Conservation (phyloP, 768 basidiomycete species). For the Tylopilus balloui region DNA sequence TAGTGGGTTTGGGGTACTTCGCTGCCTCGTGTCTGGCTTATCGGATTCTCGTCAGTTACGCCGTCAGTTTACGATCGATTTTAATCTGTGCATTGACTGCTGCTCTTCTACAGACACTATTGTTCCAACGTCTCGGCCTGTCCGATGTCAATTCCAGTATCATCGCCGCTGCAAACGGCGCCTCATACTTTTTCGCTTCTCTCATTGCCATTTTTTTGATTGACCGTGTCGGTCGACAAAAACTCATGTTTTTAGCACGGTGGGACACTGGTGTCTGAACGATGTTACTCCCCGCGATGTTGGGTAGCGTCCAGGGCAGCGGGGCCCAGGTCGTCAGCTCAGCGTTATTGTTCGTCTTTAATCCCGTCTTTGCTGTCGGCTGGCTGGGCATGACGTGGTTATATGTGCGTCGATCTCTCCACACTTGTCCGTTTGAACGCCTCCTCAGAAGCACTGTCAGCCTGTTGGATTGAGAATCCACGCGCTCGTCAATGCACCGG, state of each 20-base stretch:
- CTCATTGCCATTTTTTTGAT: slow-evolving; percentile 67
- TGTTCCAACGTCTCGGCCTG: slow-evolving; percentile 58
- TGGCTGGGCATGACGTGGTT: slow-evolving; percentile 74
- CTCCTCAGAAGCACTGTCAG: slow-evolving; percentile 24
- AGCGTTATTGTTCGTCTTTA: slow-evolving; percentile 63
- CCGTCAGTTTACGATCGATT: slow-evolving; percentile 21
- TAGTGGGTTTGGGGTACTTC: slow-evolving; percentile 40
- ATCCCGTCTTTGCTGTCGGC: slow-evolving; percentile 64
- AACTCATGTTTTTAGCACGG: slow-evolving; percentile 68
- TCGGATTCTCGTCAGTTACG: slow-evolving; percentile 20
- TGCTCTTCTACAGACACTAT: slow-evolving; percentile 35
- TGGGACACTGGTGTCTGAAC: slow-evolving; percentile 53
- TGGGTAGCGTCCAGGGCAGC: slow-evolving; percentile 47
- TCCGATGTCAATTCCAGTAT: slow-evolving; percentile 55
- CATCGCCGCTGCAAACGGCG: slow-evolving; percentile 63
- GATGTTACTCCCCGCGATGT: slow-evolving; percentile 56
- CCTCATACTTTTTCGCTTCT: slow-evolving; percentile 70
- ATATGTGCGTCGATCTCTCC: slow-evolving; percentile 40
- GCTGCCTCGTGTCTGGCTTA: slow-evolving; percentile 18
- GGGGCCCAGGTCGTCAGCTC: slow-evolving; percentile 49
- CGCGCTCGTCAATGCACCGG: slow-evolving; percentile 60
- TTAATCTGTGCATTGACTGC: neutral
- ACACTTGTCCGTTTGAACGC: neutral
- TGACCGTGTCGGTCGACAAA: slow-evolving; percentile 68
- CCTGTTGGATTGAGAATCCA: slow-evolving; percentile 59